phyloP scores from a whole-genome alignment of 257 asterid species.

The Parsonsia alboflavescens region DNA sequence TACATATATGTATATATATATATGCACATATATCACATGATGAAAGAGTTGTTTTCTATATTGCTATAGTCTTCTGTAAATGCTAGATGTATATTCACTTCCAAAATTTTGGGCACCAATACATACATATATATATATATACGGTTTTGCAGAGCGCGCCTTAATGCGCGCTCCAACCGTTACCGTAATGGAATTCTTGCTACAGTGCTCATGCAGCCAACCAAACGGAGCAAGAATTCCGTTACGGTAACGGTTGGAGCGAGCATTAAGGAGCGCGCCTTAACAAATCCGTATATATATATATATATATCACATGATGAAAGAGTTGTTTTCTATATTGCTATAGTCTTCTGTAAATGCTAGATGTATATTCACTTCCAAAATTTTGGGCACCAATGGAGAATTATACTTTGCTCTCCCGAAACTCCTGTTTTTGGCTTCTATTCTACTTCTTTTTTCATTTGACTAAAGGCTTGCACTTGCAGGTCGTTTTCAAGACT shows the following conservation, averaged over 20 bases:
- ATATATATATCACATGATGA: too few relatives aligned
- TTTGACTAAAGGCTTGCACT: slow-evolving; percentile 53
- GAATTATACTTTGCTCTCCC: background rate
- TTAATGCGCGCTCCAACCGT: too few relatives aligned
- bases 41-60: background rate
- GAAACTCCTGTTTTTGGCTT: background rate
- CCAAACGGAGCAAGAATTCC: too few relatives aligned
- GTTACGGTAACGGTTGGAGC: too few relatives aligned
- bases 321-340: background rate
- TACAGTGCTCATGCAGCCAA: too few relatives aligned
- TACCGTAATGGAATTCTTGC: too few relatives aligned
- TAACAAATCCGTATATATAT: too few relatives aligned
- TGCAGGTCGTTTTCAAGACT: slow-evolving; percentile 89
- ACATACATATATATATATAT: background rate
- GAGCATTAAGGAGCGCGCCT: too few relatives aligned
- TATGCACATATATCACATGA: too few relatives aligned
- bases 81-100: background rate
- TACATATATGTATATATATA: too few relatives aligned
- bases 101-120: background rate
- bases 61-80: background rate
- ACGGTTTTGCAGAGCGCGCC: too few relatives aligned
- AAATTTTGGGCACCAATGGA: background rate
- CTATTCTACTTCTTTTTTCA: slow-evolving; percentile 17
- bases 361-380: background rate
- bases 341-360: background rate